Conservation (phyloP, 768 basidiomycete species). For the Cantharellus anzutake region DNA sequence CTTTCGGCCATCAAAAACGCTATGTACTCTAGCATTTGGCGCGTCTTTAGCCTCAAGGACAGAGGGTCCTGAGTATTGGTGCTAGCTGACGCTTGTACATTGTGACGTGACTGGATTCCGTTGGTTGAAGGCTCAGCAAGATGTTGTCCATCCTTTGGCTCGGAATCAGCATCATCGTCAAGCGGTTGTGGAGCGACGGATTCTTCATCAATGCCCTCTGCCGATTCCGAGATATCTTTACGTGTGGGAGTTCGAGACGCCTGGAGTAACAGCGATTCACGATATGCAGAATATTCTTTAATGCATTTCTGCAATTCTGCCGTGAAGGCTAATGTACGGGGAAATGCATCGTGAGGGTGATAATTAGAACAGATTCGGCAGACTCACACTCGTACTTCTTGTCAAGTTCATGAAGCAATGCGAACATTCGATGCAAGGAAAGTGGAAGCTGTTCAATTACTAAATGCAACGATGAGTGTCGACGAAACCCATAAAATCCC, state of each 20-base stretch:
- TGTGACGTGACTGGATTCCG: neutral
- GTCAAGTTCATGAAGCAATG: slow-evolving; percentile 55
- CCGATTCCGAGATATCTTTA: neutral
- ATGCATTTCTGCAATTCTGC: slow-evolving; percentile 26
- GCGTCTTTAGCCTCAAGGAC: slow-evolving; percentile 14
- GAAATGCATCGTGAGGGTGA: neutral
- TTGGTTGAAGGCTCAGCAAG: neutral
- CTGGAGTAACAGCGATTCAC: slow-evolving; percentile 11
- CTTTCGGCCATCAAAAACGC: slow-evolving; percentile 41
- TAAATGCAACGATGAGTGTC: slow-evolving; percentile 14
- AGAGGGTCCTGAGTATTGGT: slow-evolving; percentile 1
- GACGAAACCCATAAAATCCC: neutral
- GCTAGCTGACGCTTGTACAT: neutral
- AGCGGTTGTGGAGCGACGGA: no score
- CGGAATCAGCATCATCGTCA: no score
- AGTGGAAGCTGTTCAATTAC: slow-evolving; percentile 66
- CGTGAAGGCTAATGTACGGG: slow-evolving; percentile 19
- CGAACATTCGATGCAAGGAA: slow-evolving; percentile 49
- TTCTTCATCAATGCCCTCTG: no score
- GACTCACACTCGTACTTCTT: slow-evolving; percentile 34
- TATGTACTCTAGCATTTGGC: slow-evolving; percentile 36
- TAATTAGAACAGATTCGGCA: neutral
- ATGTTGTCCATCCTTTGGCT: no score
- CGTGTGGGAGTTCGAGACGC: neutral
- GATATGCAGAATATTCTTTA: slow-evolving; percentile 27